These are phyloP conservation scores for Avicennia marina DNA, from an alignment of 257 asterid species.

Conservation along the genomic window DNA sequence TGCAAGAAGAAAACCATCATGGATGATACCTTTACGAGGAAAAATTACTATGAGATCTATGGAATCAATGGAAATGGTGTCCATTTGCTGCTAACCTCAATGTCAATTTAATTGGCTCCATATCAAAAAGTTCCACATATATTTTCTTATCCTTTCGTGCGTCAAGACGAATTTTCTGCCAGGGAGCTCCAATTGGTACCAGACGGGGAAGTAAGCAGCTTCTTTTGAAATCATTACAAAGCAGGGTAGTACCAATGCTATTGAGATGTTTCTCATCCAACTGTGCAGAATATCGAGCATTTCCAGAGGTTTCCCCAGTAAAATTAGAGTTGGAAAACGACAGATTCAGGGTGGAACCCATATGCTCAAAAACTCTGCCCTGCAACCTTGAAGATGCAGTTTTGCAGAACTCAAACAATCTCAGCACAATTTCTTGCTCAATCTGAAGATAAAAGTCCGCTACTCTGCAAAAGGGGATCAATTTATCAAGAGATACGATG, in stretches of 20 bases:
- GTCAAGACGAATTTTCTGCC: constrained; percentile 87
- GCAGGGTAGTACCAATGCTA: constrained; percentile 26
- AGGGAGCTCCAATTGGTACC: constrained; percentile 96
- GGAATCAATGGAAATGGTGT: constrained; percentile 16
- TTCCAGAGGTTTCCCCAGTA: constrained; percentile 33
- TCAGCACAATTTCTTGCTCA: constrained; percentile 80
- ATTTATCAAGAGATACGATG: constrained; percentile 16
- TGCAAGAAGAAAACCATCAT: constrained; percentile 31
- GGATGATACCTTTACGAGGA: constrained; percentile 4
- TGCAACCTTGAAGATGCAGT: constrained; percentile 58
- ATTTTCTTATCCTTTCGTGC: constrained; percentile 71
- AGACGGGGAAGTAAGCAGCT: constrained; percentile 47
- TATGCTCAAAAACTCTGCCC: constrained; percentile 41
- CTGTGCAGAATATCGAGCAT: constrained; percentile 24
- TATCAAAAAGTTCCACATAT: constrained; percentile 78
- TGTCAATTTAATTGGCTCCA: constrained; percentile 78
- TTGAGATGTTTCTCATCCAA: constrained; percentile 33
- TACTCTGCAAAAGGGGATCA: constrained; percentile 50
- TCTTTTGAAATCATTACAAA: constrained; percentile 27
- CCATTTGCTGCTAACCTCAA: constrained; percentile 52
- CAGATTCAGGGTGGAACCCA: constrained; percentile 42
- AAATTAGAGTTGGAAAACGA: constrained; percentile 35
- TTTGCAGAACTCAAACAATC: constrained; percentile 69
- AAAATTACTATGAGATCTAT: constrained; percentile 15
- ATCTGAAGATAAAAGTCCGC: constrained; percentile 83